Base-by-base conservation (phyloP, 257 asterid species). In the Cinchona pubescens region DNA sequence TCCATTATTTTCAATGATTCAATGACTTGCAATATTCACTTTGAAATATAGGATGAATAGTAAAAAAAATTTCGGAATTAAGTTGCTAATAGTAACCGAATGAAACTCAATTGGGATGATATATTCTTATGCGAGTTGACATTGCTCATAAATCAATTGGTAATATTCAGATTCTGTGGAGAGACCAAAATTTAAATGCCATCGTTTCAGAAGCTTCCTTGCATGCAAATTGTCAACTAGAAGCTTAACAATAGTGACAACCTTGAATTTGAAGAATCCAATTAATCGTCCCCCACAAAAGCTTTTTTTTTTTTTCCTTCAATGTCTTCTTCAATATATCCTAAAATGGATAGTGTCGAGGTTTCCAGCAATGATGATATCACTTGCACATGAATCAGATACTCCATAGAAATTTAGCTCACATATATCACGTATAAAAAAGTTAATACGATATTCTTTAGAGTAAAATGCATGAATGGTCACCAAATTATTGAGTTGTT, bases 91-190 rank as follows among this genome's bases (percentile, higher is more conserved):
- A 23, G 32, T 66, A 3, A 42, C 46, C 25, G 35, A 67, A 67
- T 25, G 73, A 27, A 49, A 25, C 25, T 43, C 15, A 45, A 25
- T 0, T 43, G 42, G 40, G 48, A 16, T 55, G 6, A 16, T 49
- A 49, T 65, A 65, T 74, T 74, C 78, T 74, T n/a, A 29, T 67
- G 12, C 66, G 37, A 38, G 56, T 37, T 75, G 78, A 35, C 71
- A 63, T 42, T 74, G 48, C 59, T 27, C 59, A 7, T 29, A 25
- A 27, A 27, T 60, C 40, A 69, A 46, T 69, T 69, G 43, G 45
- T 12, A 48, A 14, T 61, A 61, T 61, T 61, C 11, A 61, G 67
- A 61, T 61, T 61, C 42, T 1, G 0, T 29, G 1, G 66, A 29
- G 40, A 8, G 9, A 14, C n/a, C 35, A 60, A 14, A 13, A 60